phyloP scores from a whole-genome alignment of 345 rosid species.

The Moricandia moricandioides region DNA sequence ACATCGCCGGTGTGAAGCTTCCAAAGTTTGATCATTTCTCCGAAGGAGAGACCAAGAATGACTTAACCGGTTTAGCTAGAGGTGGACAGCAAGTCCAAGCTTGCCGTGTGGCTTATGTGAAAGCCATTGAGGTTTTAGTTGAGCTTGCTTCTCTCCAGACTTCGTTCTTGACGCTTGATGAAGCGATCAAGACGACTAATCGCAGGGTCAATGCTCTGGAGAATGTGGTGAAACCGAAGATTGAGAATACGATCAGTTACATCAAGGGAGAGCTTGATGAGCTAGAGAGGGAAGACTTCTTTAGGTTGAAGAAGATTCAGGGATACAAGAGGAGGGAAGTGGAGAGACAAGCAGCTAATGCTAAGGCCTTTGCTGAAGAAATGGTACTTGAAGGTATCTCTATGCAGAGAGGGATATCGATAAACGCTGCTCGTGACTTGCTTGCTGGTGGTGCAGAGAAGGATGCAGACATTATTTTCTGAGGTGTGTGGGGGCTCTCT shows the following conservation, averaged over 20 bases:
- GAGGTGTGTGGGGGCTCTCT: slow-evolving; percentile 33
- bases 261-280: slow-evolving; percentile 92
- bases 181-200: slow-evolving; percentile 91
- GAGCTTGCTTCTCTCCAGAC: slow-evolving; percentile 97
- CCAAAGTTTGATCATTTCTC: slow-evolving; percentile 81
- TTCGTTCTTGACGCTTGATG: slow-evolving; percentile 88
- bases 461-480: slow-evolving; percentile 84
- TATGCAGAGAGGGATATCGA: slow-evolving; percentile 67
- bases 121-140: slow-evolving; percentile 81
- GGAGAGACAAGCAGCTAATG: slow-evolving; percentile 49
- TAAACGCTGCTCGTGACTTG: slow-evolving; percentile 56
- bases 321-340: slow-evolving; percentile 79
- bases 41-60: slow-evolving; percentile 84
- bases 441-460: slow-evolving; percentile 55
- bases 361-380: slow-evolving; percentile 66
- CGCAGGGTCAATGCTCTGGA: slow-evolving; percentile 90
- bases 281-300: slow-evolving; percentile 92
- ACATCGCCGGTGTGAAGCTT: slow-evolving; percentile 88
- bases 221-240: slow-evolving; percentile 85
- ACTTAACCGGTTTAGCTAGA: slow-evolving; percentile 87
- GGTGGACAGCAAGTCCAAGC: slow-evolving; percentile 91
- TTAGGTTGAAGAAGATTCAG: slow-evolving; percentile 85
- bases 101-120: slow-evolving; percentile 85
- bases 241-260: slow-evolving; percentile 79
- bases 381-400: slow-evolving; percentile 65